Base-by-base conservation (phyloP, 805 yeast species). In the Pichia ethanolica region DNA sequence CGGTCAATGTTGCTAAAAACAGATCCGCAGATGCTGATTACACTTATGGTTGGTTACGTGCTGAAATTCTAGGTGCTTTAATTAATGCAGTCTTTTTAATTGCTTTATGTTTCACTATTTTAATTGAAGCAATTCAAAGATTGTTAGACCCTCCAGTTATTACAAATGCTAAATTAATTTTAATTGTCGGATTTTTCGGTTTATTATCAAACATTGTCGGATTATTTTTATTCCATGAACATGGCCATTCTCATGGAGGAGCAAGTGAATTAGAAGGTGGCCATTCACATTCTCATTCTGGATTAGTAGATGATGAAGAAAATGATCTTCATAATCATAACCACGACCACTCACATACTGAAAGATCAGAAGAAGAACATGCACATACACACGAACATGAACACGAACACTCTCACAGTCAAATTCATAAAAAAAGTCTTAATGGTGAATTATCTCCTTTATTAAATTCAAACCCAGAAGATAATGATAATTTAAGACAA, bases 1-100 rank as follows among this genome's bases (percentile, higher is more conserved):
- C 99, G 0, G 98, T 93, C 25, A 79, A 79, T 53, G 96, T 89
- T 11, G 89, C 97, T 47, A 85, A 85, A 58, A 80, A 79, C 38
- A 78, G 81, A 59, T 80, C 82, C 32, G 93, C 96, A 1, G 93
- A 89, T 64, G 83, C 93, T 3, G 83, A 82, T 50, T 91, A 87
- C 70, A 93, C 98, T 3, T 91, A 93, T 61, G 99, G 99, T 14
- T 89, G 97, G 96, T 95, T 91, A 66, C 77, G 99, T 57, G 98
- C 98, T 5, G 99, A 91, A 67, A 90, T 91, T 47, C 73, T 91
- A 53, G 99, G 99, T 49, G 99, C 98, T 8, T 74, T 91, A 52
- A 79, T 91, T 56, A 91, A 91, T 63, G 97, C 97, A 3, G 97
- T 93, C 9, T 93, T 93, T 59, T 67, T 91, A 56, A 73, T 93